Base-by-base conservation (phyloP, 1,284 basidiomycete genomes). In the Trichosporon sp. region DNA sequence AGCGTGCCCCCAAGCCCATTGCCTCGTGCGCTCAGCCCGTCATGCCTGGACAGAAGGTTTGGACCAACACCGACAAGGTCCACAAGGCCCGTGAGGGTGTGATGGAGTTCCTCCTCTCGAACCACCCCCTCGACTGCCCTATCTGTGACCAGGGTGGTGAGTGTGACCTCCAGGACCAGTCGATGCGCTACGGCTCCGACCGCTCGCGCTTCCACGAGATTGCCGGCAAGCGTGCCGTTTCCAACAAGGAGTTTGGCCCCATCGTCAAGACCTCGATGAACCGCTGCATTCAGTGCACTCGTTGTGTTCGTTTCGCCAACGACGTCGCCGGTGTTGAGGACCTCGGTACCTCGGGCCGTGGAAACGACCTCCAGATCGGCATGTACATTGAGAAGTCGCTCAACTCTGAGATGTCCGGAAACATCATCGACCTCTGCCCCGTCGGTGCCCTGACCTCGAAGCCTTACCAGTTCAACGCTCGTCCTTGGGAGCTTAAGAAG, bases 181-280 rank as follows among this genome's bases (percentile, higher is more conserved):
- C 95, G 27, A 98, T 99, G 95, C 90, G 95, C 63, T 99, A 99
- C 78, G 95, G 95, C 56, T 91, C 94, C 11, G 95, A 99, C 83
- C 90, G 96, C 67, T 89, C 92, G 5, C 89, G 96, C 58, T 98
- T 97, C 87, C 95, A 98, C 83, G 95, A 99, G 84, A 92, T 96
- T 67, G 88, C 91, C 2, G 96, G 95, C 73, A 99, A 99, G 83
- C 92, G 95, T 66, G 95, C 96, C 1, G 91, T 96, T 19, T 95
- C 98, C 82, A 91, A 99, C 86, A 99, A 99, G 85, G 90, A 99
- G 77, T 86, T 99, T 33, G 96, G 96, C 6, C 96, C 96, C 11
- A 86, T 99, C 58, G 93, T 99, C 80, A 99, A 99, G 73, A 98
- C 96, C 4, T 92, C 91, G 67, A 99, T 99, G 95, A 99, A 95